Base-by-base conservation (phyloP, 2,329 filamentous ascomycete species). In the Trichothecium sympodiale region DNA sequence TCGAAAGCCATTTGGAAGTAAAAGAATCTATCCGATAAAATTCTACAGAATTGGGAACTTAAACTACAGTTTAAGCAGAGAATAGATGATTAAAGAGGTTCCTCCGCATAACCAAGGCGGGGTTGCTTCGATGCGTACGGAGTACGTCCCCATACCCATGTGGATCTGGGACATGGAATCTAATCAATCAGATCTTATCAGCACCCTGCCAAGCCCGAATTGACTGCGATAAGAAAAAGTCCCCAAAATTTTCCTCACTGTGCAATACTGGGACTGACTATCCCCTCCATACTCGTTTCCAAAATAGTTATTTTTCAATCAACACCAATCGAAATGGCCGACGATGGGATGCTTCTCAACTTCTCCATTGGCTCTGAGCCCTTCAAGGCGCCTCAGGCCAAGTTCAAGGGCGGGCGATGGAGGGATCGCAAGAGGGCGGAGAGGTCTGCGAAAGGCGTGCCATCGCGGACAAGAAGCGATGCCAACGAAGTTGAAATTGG, bases 271-370 rank as follows among this genome's bases (percentile, higher is more conserved):
- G n/a, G n/a, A n/a, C n/a, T n/a, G n/a, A n/a, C n/a, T n/a, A n/a
- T n/a, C n/a, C n/a, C n/a, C n/a, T n/a, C n/a, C n/a, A n/a, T n/a
- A n/a, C n/a, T n/a, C n/a, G n/a, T n/a, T n/a, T n/a, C n/a, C n/a
- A n/a, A n/a, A n/a, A n/a, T n/a, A n/a, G n/a, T n/a, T n/a, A n/a
- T n/a, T n/a, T n/a, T n/a, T n/a, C n/a, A n/a, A n/a, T n/a, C n/a
- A n/a, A n/a, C n/a, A n/a, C n/a, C 26, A 29, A 17, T 32, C 40
- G 52, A 39, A 41, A 95, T 96, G 88, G 84, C 84, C 35, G 88
- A 96, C 65, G 84, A 94, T 77, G 87, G 87, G 47, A 83, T 98
- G 76, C 73, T 95, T 38, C 67, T 96, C 54, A 96, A 96, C 51
- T 95, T 96, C 55, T 79, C 86, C 48, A 65, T 94, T 38, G 72